A percentile compares a stretch with the other conserved stretches of the same genome.
Evolutionary conservation across 2,329 filamentous ascomycete genomes (phyloP).

Genomic region (Diplodia intermedia): DNA sequence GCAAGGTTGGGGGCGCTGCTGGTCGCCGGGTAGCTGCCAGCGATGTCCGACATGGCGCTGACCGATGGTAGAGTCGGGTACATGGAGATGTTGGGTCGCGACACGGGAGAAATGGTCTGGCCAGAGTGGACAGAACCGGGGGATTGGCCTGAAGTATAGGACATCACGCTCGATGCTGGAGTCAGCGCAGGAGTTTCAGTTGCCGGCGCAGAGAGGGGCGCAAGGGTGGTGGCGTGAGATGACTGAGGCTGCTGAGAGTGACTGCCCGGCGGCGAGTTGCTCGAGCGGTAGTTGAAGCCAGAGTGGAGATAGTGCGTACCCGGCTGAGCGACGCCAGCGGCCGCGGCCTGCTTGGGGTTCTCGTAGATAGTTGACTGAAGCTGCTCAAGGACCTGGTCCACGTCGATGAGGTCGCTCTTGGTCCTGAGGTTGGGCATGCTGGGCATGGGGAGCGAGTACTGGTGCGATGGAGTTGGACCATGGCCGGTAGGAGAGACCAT

Average conservation of each 20-base stretch:
- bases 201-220: slow-evolving; percentile 52
- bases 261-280: slow-evolving; percentile 61
- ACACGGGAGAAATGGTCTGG: slow-evolving; percentile 70
- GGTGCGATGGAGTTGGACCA: slow-evolving; percentile 69
- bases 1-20: slow-evolving; percentile 72
- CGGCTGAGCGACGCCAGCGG: slow-evolving; percentile 77
- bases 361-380: slow-evolving; percentile 97
- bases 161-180: slow-evolving; percentile 75
- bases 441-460: slow-evolving; percentile 85
- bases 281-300: slow-evolving; percentile 60
- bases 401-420: slow-evolving; percentile 90
- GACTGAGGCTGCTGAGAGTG: slow-evolving; percentile 51
- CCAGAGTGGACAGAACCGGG: slow-evolving; percentile 71
- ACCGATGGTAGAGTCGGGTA: slow-evolving; percentile 79
- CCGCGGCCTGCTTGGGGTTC: slow-evolving; percentile 81
- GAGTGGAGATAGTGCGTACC: slow-evolving; percentile 69
- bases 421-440: slow-evolving; percentile 87
- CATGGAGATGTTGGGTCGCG: slow-evolving; percentile 63
- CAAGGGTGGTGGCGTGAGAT: slow-evolving; percentile 59
- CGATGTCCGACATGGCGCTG: slow-evolving; percentile 67
- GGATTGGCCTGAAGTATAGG: slow-evolving; percentile 79
- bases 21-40: slow-evolving; percentile 66
- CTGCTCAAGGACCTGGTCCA: slow-evolving; percentile 93
- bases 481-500: slow-evolving; percentile 60
- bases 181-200: slow-evolving; percentile 76